A percentile compares a stretch with the other conserved stretches of the same genome.
phyloP scores from a whole-genome alignment of 2,329 filamentous ascomycete genomes.

The Sclerotinia borealis region DNA sequence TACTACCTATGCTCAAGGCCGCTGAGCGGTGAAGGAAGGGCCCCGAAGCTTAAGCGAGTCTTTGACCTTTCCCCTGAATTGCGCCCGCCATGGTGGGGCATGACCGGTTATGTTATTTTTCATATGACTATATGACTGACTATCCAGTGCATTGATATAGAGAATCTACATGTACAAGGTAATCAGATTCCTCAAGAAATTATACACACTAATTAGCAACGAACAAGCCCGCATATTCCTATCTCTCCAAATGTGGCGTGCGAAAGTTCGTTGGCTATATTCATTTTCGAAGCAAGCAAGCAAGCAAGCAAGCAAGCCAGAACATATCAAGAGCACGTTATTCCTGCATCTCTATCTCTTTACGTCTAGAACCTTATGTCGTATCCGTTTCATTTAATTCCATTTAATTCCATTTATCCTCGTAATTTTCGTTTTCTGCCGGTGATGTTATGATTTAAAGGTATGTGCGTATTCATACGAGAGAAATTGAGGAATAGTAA shows the following conservation, averaged over 20 bases:
- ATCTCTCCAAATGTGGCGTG: background rate
- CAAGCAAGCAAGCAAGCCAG: no score
- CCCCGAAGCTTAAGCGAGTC: background rate
- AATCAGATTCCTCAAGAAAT: no score
- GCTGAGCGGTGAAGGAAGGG: background rate
- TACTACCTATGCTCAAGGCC: no score
- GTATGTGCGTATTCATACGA: background rate
- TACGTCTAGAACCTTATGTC: background rate
- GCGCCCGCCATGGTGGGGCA: background rate
- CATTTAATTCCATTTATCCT: no score
- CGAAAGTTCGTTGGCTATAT: background rate
- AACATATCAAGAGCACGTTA: no score
- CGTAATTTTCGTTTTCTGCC: no score
- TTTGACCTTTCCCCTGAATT: background rate
- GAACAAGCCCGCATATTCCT: background rate
- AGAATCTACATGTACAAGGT: background rate
- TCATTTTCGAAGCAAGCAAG: background rate
- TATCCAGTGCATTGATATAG: no score
- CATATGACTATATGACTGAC: no score
- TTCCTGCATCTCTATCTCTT: no score
- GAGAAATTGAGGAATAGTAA: background rate
- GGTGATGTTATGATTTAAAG: no score
- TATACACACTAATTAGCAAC: no score
- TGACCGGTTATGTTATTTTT: background rate
- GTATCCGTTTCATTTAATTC: background rate